Conservation (phyloP, 805 yeast species). For the Saccharomycopsis sp. region DNA sequence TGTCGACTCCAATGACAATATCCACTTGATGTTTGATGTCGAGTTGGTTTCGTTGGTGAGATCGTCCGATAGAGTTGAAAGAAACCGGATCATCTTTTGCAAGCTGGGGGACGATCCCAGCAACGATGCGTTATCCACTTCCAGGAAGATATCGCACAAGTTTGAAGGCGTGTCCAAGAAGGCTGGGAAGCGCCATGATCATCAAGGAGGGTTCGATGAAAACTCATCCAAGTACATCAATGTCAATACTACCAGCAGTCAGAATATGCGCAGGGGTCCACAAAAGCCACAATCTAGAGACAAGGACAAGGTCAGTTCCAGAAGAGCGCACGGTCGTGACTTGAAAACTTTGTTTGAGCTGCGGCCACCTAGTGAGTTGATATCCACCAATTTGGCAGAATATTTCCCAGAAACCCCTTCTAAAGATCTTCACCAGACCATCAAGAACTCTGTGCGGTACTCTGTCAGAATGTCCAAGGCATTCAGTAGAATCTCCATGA, state of each 20-base stretch:
- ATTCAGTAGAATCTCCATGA: constrained; percentile 18
- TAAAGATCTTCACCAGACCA: constrained; percentile 64
- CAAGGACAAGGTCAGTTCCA: constrained; percentile 5
- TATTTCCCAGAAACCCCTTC: constrained; percentile 82
- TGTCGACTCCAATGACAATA: constrained; percentile 34
- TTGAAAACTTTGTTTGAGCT: constrained; percentile 54
- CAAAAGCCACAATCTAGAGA: neutral
- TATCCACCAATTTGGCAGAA: constrained; percentile 80
- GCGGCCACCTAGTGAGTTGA: constrained; percentile 88
- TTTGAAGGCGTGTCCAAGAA: constrained; percentile 3
- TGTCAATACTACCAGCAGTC: constrained; percentile 16
- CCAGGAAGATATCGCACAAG: constrained; percentile 31
- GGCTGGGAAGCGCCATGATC: neutral
- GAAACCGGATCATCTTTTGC: constrained; percentile 60
- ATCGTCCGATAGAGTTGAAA: constrained; percentile 61
- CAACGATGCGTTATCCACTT: constrained; percentile 45
- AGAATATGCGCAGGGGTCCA: constrained; percentile 1
- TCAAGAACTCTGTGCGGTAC: constrained; percentile 74
- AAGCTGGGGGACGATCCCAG: constrained; percentile 57
- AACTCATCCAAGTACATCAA: constrained; percentile 10
- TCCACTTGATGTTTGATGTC: constrained; percentile 55
- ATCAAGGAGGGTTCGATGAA: constrained; percentile 1
- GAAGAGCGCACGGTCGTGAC: constrained; percentile 21
- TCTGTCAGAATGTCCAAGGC: constrained; percentile 50
- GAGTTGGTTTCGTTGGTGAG: constrained; percentile 79